phyloP scores from a whole-genome alignment of 2,329 filamentous ascomycete genomes.

The Fusarium sp. region DNA sequence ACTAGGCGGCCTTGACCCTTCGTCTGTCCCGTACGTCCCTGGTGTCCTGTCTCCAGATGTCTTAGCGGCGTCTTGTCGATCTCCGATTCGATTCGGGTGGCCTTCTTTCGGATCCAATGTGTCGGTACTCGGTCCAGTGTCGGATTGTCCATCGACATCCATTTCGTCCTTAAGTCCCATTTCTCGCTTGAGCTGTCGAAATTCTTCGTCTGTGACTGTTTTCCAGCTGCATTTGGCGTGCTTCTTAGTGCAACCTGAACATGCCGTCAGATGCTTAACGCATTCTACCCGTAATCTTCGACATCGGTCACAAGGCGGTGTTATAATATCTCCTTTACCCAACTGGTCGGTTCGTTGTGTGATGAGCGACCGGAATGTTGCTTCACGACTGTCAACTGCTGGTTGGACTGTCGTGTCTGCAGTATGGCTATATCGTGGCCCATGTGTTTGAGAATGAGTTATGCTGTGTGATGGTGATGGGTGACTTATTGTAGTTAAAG shows the following conservation, averaged over 20 bases:
- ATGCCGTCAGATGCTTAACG: constrained; percentile 86
- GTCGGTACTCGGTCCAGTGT: constrained; percentile 27
- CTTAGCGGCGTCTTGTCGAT: constrained; percentile 27
- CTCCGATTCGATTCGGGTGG: constrained; percentile 17
- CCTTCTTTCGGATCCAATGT: constrained; percentile 26
- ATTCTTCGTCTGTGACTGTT: constrained; percentile 79
- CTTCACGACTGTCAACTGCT: constrained; percentile 45
- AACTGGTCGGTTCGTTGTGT: constrained; percentile 80
- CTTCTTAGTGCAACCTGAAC: constrained; percentile 88
- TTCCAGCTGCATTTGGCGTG: constrained; percentile 91
- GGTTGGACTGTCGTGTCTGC: constrained; percentile 43
- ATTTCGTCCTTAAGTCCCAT: constrained; percentile 39
- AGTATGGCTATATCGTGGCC: constrained; percentile 32
- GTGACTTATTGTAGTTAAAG: constrained; percentile 40
- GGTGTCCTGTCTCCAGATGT: constrained; percentile 39
- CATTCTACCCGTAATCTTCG: constrained; percentile 83
- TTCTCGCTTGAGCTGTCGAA: constrained; percentile 48
- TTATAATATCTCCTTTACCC: constrained; percentile 76
- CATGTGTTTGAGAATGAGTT: constrained; percentile 34
- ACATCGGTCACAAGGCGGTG: constrained; percentile 88
- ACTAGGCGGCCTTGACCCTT: constrained; percentile 36
- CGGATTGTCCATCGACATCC: constrained; percentile 32
- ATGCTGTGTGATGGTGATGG: constrained; percentile 44
- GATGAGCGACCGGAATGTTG: constrained; percentile 66
- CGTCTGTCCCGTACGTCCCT: constrained; percentile 33